Percentiles rank a stretch among this genome's conserved stretches.
These are phyloP conservation scores for Pythium utonaiense DNA, from an alignment of 352 stramenopile genomes.

Conservation along the genomic window DNA sequence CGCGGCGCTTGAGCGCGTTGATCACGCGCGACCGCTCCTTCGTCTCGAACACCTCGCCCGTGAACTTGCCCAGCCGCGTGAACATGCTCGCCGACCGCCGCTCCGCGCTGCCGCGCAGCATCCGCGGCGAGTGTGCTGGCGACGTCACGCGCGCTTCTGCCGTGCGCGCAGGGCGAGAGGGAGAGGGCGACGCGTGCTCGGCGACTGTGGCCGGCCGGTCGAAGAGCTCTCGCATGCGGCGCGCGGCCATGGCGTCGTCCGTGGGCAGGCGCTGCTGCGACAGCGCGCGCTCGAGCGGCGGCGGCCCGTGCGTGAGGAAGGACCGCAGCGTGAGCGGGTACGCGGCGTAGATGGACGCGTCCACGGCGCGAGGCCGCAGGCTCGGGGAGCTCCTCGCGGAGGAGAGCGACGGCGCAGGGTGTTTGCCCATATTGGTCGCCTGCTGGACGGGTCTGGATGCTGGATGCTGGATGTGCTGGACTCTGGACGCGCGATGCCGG, in stretches of 20 bases:
- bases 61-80: slow-evolving; percentile 68
- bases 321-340: slow-evolving; percentile 51
- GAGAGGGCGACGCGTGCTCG: neutral
- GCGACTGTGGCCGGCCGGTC: slow-evolving; percentile 2
- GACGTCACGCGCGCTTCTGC: neutral
- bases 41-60: slow-evolving; percentile 72
- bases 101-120: slow-evolving; percentile 15
- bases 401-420: neutral
- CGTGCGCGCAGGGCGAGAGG: too few species aligned
- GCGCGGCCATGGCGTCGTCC: slow-evolving; percentile 13
- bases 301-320: slow-evolving; percentile 17
- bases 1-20: slow-evolving; percentile 68
- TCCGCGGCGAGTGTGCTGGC: neutral
- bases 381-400: neutral
- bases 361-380: neutral
- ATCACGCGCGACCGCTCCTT: slow-evolving; percentile 73
- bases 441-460: neutral
- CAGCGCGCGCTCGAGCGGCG: slow-evolving; percentile 32
- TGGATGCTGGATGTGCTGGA: neutral
- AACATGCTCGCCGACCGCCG: slow-evolving; percentile 30
- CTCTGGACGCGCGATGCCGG: neutral
- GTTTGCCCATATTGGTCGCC: neutral
- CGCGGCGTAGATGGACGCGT: slow-evolving; percentile 58
- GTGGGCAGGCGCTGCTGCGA: slow-evolving; percentile 17
- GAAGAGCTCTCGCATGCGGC: slow-evolving; percentile 19